phyloP scores from a whole-genome alignment of 2,329 filamentous ascomycete species.

The Pochonia chlamydosporia region DNA sequence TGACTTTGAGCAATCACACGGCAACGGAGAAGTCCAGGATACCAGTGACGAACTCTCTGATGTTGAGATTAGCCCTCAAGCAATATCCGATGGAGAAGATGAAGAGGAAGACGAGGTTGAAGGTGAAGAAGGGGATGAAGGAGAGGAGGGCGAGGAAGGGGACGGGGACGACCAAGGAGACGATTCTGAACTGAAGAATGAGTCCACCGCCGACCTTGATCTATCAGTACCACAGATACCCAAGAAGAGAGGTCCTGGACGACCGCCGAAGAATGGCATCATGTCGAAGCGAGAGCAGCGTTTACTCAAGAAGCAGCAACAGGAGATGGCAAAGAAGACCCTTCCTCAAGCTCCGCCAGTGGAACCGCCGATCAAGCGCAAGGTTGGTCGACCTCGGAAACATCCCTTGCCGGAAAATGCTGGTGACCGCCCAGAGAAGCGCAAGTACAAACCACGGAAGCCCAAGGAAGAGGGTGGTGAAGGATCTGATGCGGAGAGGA shows the following conservation, averaged over 20 bases:
- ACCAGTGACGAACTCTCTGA: conserved; percentile 49
- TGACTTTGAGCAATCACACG: conserved; percentile 60
- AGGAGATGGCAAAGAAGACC: conserved; percentile 45
- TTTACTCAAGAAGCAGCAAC: conserved; percentile 52
- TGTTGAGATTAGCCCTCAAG: conserved; percentile 33
- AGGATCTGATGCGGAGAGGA: conserved; percentile 49
- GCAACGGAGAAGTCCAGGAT: conserved; percentile 49
- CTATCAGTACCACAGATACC: conserved; percentile 39
- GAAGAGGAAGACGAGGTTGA: conserved; percentile 21
- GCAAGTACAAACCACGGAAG: conserved; percentile 61
- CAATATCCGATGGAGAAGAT: conserved; percentile 34
- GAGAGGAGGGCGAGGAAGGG: conserved; percentile 13
- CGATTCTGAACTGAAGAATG: conserved; percentile 18
- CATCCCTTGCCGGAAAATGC: conserved; percentile 54
- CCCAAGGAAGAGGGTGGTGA: conserved; percentile 50
- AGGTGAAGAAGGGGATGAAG: conserved; percentile 15
- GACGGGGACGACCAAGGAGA: conserved; percentile 15
- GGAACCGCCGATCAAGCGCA: conserved; percentile 53
- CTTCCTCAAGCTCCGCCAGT: conserved; percentile 39
- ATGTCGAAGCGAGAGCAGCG: conserved; percentile 74
- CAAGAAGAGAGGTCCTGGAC: conserved; percentile 70
- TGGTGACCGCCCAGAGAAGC: conserved; percentile 52
- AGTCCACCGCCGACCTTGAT: conserved; percentile 25
- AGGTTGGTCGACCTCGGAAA: conserved; percentile 60
- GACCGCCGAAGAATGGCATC: conserved; percentile 75